phyloP scores from a whole-genome alignment of 805 yeast species.

The Candida taoyuanica region DNA sequence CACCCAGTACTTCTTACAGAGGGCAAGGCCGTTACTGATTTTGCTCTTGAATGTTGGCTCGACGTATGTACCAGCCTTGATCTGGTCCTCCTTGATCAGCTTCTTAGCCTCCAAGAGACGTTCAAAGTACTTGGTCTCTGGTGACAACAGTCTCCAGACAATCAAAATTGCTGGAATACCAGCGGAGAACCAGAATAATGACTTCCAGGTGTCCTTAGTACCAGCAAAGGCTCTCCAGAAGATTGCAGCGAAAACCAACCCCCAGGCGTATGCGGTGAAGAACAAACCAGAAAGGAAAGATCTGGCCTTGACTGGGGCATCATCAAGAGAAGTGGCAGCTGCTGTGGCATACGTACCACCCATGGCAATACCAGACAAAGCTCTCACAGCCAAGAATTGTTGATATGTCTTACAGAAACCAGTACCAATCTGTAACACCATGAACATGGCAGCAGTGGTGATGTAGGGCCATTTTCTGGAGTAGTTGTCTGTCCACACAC shows the following conservation, averaged over 20 bases:
- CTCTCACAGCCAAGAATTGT: conserved; percentile 58
- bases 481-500: conserved; percentile 53
- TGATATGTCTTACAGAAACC: conserved; percentile 53
- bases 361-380: conserved; percentile 57
- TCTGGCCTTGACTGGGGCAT: conserved; percentile 55
- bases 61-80: conserved; percentile 27
- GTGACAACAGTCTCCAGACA: conserved; percentile 50
- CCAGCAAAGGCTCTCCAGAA: conserved; percentile 58
- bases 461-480: conserved; percentile 70
- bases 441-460: conserved; percentile 45
- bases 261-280: conserved; percentile 57
- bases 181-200: conserved; percentile 68
- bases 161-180: conserved; percentile 57
- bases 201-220: conserved; percentile 56
- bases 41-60: conserved; percentile 23
- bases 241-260: conserved; percentile 58
- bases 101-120: conserved; percentile 28
- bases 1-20: conserved; percentile 54
- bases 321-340: conserved; percentile 48
- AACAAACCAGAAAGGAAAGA: conserved; percentile 59
- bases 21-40: conserved; percentile 28
- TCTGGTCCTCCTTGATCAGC: conserved; percentile 25
- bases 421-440: conserved; percentile 57
- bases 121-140: conserved; percentile 54
- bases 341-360: conserved; percentile 44